Evolutionary conservation across 768 basidiomycete genomes (phyloP), one percentile per base, ranked within the genome.

Genomic region (Termitomyces sp.): DNA sequence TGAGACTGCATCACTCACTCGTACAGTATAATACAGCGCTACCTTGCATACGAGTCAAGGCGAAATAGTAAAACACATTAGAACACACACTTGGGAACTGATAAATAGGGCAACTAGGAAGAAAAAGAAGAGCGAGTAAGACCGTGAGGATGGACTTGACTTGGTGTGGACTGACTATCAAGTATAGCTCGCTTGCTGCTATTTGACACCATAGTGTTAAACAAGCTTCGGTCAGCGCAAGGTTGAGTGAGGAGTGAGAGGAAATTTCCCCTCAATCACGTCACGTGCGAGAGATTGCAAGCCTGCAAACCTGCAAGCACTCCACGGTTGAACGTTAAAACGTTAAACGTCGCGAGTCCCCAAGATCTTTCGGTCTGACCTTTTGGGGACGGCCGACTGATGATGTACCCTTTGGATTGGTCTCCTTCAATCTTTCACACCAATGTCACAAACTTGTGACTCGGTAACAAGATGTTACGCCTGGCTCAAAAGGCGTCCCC

Each of bases 21-120:
- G 78, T 59, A 90, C 75, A 32, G 89, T 86, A 69, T 90, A 92
- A 69, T 86, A 91, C 61, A 86, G 72, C 35, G 89, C 90, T 72
- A 85, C 86, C 90, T 92, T 81, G 59, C 65, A 65, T 66, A 20
- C 32, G 61, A 45, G 59, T 68, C 70, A 59, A 69, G 60, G 52
- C 60, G 50, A 48, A 14, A 48, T 60, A 55, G 33, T 28, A 52
- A 28, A 47, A 47, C 43, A 33, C 43, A 58, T 56, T 36, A 53
- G 59, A 49, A 45, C 54, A 73, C 76, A 64, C 71, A 80, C 78
- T 76, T 80, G 77, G 70, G 78, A 80, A 30, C 78, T 77, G 56
- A 79, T 63, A 60, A 80, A 80, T 48, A 80, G 66, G 2, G 81
- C 82, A 61, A 83, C 83, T 84, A 61, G 32, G 18, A 32, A 40